Conservation (phyloP, 1,139 yeast genomes). For the Magnusiomyces fungicola region DNA sequence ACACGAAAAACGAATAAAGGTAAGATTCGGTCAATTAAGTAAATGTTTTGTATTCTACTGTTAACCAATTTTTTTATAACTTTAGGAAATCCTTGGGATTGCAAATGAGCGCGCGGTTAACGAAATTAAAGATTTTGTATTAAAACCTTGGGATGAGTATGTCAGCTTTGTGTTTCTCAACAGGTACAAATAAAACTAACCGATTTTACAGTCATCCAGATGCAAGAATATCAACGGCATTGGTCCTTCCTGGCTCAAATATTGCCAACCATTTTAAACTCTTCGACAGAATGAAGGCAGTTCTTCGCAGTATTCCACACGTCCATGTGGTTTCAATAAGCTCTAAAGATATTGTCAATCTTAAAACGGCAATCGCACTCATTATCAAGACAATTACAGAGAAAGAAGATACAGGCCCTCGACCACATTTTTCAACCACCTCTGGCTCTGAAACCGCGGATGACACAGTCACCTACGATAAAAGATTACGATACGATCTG, state of each 20-base stretch:
- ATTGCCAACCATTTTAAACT: constrained; percentile 31
- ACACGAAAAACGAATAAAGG: constrained; percentile 21
- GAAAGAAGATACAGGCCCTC: constrained; percentile 23
- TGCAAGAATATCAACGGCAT: constrained; percentile 25
- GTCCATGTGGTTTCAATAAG: constrained; percentile 25
- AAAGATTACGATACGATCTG: constrained; percentile 44
- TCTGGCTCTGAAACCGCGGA: too few relatives aligned
- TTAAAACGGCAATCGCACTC: constrained; percentile 34
- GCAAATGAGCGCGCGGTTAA: constrained; percentile 23
- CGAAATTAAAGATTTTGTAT: constrained; percentile 21
- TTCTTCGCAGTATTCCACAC: constrained; percentile 15
- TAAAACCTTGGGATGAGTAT: constrained; percentile 21
- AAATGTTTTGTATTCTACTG: too few relatives aligned
- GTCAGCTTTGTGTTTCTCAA: neutral
- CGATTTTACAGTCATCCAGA: constrained; percentile 16
- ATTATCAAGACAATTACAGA: constrained; percentile 31
- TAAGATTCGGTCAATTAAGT: constrained; percentile 6
- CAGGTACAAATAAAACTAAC: neutral
- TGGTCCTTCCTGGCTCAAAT: constrained; percentile 32
- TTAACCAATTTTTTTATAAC: neutral
- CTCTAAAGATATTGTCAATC: constrained; percentile 32
- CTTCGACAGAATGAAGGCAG: constrained; percentile 24
- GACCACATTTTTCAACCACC: too few relatives aligned
- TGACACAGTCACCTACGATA: constrained; percentile 18
- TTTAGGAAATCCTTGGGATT: constrained; percentile 17